Conservation (phyloP, 2,329 filamentous ascomycete genomes). For the Dothideomycetidae sp. region DNA sequence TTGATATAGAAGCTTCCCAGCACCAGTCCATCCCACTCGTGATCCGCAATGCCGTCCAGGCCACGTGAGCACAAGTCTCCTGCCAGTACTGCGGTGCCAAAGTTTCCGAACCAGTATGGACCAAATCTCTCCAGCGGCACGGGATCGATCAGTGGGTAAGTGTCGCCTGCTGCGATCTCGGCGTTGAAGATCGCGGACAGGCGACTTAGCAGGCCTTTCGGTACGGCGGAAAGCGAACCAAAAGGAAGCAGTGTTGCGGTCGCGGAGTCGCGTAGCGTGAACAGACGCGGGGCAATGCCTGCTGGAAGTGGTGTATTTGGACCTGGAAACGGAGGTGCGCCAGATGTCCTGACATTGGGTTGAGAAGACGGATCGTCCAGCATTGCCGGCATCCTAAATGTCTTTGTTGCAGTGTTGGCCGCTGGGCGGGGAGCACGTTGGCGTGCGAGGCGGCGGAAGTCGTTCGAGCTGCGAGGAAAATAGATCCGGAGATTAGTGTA, state of each 20-base stretch:
- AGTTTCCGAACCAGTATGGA: slow-evolving; percentile 82
- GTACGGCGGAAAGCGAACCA: slow-evolving; percentile 61
- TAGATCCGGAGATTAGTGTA: no score
- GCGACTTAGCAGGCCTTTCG: slow-evolving; percentile 57
- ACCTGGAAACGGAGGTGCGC: slow-evolving; percentile 50
- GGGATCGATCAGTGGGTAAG: slow-evolving; percentile 73
- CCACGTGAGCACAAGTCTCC: slow-evolving; percentile 42
- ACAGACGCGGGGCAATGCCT: slow-evolving; percentile 57
- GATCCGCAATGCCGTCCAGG: slow-evolving; percentile 44
- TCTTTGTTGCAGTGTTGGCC: no score
- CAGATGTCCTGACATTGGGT: slow-evolving; percentile 56
- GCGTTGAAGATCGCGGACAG: slow-evolving; percentile 73
- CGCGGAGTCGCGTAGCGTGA: slow-evolving; percentile 69
- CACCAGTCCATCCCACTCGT: slow-evolving; percentile 68
- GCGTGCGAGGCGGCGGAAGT: no score
- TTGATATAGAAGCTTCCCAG: slow-evolving; percentile 89
- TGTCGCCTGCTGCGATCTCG: slow-evolving; percentile 84
- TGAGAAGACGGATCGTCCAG: slow-evolving; percentile 61
- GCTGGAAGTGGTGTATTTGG: slow-evolving; percentile 49
- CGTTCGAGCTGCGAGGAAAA: no score
- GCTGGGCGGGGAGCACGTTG: no score
- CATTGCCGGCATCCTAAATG: slow-evolving; percentile 74
- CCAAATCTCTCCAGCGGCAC: slow-evolving; percentile 63
- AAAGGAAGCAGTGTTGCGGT: slow-evolving; percentile 79
- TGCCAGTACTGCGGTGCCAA: slow-evolving; percentile 74